These are phyloP conservation scores for Salix caprea DNA, from an alignment of 345 rosid species.

Conservation along the genomic window DNA sequence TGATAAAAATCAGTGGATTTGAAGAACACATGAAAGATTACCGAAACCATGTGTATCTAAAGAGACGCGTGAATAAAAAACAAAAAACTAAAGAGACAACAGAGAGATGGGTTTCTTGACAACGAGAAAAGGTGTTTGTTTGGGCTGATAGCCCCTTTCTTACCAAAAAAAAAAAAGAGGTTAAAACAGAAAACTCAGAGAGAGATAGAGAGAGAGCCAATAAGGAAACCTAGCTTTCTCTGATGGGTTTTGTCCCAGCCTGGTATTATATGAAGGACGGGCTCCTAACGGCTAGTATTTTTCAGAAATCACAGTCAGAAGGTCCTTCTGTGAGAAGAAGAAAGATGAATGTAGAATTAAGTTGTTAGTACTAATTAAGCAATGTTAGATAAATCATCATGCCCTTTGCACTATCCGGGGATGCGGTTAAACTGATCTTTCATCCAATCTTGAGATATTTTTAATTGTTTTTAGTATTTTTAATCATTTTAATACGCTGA, in stretches of 20 bases:
- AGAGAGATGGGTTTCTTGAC: background rate
- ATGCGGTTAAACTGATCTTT: no score
- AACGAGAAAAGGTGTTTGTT: no score
- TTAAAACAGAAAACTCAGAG: background rate
- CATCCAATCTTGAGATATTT: no score
- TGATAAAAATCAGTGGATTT: background rate
- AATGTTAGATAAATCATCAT: no score
- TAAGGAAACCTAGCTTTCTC: background rate
- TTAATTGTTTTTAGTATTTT: no score
- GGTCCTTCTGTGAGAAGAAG: no score
- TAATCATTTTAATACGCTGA: no score
- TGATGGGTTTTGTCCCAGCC: background rate
- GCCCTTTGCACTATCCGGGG: no score
- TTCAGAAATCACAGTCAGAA: background rate
- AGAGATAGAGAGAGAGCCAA: background rate
- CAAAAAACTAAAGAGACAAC: background rate
- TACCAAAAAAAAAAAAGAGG: no score
- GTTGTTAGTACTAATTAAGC: background rate
- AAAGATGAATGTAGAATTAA: background rate
- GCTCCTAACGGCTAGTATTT: conserved; percentile 25
- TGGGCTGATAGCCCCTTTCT: no score
- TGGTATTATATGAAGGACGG: background rate
- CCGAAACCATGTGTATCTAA: background rate
- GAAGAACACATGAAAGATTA: background rate
- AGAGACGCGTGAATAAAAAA: background rate